Evolutionary conservation across 495 filamentous ascomycete species (phyloP), one percentile per base, ranked within the genome.

Genomic region (Penicillium daleae): DNA sequence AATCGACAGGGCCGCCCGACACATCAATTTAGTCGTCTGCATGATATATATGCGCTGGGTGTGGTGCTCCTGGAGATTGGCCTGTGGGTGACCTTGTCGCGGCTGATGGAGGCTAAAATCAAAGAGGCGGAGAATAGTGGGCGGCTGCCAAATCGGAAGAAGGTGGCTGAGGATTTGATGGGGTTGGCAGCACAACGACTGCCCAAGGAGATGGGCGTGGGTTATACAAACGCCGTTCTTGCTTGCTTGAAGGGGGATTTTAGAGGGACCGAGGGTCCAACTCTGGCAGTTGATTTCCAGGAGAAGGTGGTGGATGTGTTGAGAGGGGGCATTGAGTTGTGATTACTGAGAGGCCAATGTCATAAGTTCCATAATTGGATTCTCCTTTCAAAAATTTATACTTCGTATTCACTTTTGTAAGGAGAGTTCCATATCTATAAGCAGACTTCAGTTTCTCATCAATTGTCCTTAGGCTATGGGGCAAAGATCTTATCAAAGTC

Each of bases 41-140:
- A 80, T 53, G 77, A 80, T 56, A 71, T 78, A 31, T 80, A 79
- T 60, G 66, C 71, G 3, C 56, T 79, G 8, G 77, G 77, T 15
- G 67, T 80, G 4, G 66, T 76, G 1, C 63, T 80, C 1, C 65
- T 80, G 9, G 77, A 79, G 50, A 78, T 79, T 29, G 77, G 74
- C 6, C 32, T 74, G 2, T 77, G 75, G 77, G 55, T 39, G 55
- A 72, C 69, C 2, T 32, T 70, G 8, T 65, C 64, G 6, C 56
- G 61, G 22, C 32, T 66, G 50, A 58, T 70, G 48, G 63, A 60
- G 21, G 49, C 32, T 24, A 57, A 57, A 3, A 63, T 69, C 26
- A 31, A 37, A 49, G 68, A 69, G 4, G 59, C 58, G 7, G 19
- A 65, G 55, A 39, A 35, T 7, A 67, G 32, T 32, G 64, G 69